Evolutionary conservation across 345 rosid species (phyloP), one percentile per base, ranked within the genome.

Genomic region (Balakata baccata): DNA sequence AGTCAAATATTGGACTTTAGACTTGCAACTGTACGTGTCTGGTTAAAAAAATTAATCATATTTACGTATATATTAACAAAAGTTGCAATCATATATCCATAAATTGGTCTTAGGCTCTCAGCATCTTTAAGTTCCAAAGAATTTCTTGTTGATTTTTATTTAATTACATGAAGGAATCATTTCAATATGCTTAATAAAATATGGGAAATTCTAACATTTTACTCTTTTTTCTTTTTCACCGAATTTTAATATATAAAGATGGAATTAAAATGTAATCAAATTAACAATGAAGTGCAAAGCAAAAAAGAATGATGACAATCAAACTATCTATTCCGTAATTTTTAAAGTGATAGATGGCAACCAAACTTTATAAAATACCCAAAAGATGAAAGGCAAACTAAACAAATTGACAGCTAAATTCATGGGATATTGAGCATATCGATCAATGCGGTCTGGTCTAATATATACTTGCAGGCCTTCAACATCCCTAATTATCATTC

Each of bases 1-100:
- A 79, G 68, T 67, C 43, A 53, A 58, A 50, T 51, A 7, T 7
- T 47, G 18, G 59, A 54, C n/a, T 37, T 66, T 70, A 68, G 74
- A 78, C 61, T 68, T 68, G 37, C 56, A 7, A 14, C 29, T 11
- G n/a, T n/a, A 56, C 56, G 45, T 72, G 64, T 72, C 66, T 29
- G 13, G 13, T 18, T 2, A 6, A 58, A 63, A 74, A 13, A 65
- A 69, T 62, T 46, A 54, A 83, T 69, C 69, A 75, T 63, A 43
- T 50, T n/a, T n/a, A n/a, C n/a, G n/a, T 17, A 58, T 18, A 14
- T 14, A 37, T 70, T 41, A 9, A 8, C 25, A 63, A 39, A 71
- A 78, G 73, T 22, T 22, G 22, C 64, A 74, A 73, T 65, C 54
- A 74, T 64, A 16, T 57, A 70, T 7, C 50, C 34, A 62, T 46